phyloP scores from a whole-genome alignment of 441 rosid species.

The Aleurites moluccanus region DNA sequence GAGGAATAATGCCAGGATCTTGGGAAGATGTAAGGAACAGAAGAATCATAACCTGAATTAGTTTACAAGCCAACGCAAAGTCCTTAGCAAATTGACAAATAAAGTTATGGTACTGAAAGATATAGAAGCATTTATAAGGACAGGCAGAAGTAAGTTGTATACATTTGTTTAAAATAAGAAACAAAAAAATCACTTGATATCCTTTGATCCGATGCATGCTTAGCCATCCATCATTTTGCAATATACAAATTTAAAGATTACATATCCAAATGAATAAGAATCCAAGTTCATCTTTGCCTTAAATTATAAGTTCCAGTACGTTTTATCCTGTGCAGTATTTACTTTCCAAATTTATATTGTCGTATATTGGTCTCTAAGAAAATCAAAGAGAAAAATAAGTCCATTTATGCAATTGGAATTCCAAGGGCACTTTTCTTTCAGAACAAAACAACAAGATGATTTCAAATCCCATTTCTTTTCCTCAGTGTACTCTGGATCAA shows the following conservation, averaged over 20 bases:
- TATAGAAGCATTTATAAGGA: not conserved
- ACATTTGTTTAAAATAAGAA: not conserved
- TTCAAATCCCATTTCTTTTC: not conserved
- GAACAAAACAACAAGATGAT: not conserved
- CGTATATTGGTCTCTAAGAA: not conserved
- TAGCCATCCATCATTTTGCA: not conserved
- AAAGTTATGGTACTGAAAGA: not conserved
- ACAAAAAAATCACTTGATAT: not conserved
- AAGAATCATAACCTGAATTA: constrained; percentile 54
- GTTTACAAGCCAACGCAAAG: constrained; percentile 21
- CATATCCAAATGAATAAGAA: not conserved
- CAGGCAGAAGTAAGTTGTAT: not conserved
- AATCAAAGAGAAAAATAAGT: not conserved
- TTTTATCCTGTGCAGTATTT: not conserved
- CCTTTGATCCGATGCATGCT: not conserved
- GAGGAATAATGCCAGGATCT: constrained; percentile 88
- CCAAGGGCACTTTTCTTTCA: too few relatives aligned
- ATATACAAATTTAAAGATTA: not conserved
- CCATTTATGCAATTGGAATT: not conserved
- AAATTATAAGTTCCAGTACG: not conserved
- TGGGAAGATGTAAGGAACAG: constrained; percentile 72
- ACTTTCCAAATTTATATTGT: not conserved
- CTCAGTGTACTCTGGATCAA: not conserved
- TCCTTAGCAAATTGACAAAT: constrained; percentile 1
- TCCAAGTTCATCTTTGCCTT: not conserved